A percentile compares a stretch with the other conserved stretches of the same genome.
These are phyloP conservation scores for Wickerhamomyces xylosicus DNA, from an alignment of 805 yeast species.

Conservation along the genomic window DNA sequence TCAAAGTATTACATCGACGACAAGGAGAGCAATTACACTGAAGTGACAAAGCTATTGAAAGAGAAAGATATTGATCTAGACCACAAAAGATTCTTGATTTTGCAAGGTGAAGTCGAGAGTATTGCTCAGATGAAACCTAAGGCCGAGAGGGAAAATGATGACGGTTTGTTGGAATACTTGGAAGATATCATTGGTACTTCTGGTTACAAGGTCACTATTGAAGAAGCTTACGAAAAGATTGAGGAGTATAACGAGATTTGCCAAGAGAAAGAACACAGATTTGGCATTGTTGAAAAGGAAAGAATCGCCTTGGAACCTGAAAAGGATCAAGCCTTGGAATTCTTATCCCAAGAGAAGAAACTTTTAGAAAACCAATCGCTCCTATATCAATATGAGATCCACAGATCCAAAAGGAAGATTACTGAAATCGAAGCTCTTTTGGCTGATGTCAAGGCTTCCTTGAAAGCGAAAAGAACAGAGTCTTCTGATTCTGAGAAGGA, in stretches of 20 bases:
- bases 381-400: constrained; percentile 42
- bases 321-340: constrained; percentile 60
- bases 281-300: constrained; percentile 72
- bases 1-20: constrained; percentile 74
- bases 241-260: constrained; percentile 76
- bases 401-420: constrained; percentile 30
- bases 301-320: constrained; percentile 50
- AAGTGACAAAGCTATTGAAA: constrained; percentile 65
- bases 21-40: constrained; percentile 58
- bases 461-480: constrained; percentile 33
- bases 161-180: constrained; percentile 85
- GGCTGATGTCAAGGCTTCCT: constrained; percentile 28
- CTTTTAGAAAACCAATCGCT: constrained; percentile 42
- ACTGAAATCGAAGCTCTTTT: constrained; percentile 27
- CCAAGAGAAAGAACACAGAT: constrained; percentile 69
- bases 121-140: constrained; percentile 98
- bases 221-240: constrained; percentile 44
- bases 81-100: constrained; percentile 86
- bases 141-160: constrained; percentile 86
- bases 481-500: constrained; percentile 30
- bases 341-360: constrained; percentile 53
- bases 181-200: constrained; percentile 97
- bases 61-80: constrained; percentile 87
- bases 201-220: constrained; percentile 68
- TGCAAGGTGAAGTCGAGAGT: constrained; percentile 97